These are phyloP conservation scores for Termitomyces sp. DNA, from an alignment of 768 basidiomycete species.

Conservation along the genomic window DNA sequence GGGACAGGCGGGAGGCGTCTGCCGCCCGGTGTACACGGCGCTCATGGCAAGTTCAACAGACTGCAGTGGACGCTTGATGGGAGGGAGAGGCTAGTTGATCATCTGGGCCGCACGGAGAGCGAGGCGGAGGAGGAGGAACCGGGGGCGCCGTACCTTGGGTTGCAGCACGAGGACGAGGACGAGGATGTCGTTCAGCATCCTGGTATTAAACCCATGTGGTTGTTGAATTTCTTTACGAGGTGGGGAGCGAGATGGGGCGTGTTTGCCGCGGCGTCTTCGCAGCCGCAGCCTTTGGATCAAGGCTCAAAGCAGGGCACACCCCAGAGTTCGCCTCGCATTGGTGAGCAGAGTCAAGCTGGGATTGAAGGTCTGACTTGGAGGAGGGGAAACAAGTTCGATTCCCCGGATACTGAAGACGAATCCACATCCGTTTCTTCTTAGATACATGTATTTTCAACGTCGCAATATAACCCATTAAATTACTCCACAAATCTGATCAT, in stretches of 20 bases:
- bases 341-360: not conserved
- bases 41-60: slow-evolving; percentile 58
- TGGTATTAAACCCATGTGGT: slow-evolving; percentile 71
- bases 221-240: slow-evolving; percentile 71
- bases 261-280: slow-evolving; percentile 28
- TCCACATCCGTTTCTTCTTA: slow-evolving; percentile 2
- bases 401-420: slow-evolving; percentile 4
- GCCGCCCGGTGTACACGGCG: slow-evolving; percentile 48
- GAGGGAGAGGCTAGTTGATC: slow-evolving; percentile 57
- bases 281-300: slow-evolving; percentile 11
- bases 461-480: slow-evolving; percentile 9
- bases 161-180: slow-evolving; percentile 42
- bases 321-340: not conserved
- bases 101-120: slow-evolving; percentile 66
- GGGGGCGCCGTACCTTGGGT: slow-evolving; percentile 23
- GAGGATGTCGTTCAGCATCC: slow-evolving; percentile 58
- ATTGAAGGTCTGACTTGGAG: not conserved
- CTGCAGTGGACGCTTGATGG: slow-evolving; percentile 74
- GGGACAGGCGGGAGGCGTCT: slow-evolving; percentile 53
- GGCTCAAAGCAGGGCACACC: slow-evolving; percentile 4
- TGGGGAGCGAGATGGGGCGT: slow-evolving; percentile 66
- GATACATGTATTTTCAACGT: not conserved
- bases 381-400: not conserved
- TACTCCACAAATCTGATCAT: slow-evolving; percentile 21
- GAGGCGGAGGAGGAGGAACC: slow-evolving; percentile 70